Base-by-base conservation (phyloP, 768 basidiomycete genomes). In the Leccinum rimulosum region DNA sequence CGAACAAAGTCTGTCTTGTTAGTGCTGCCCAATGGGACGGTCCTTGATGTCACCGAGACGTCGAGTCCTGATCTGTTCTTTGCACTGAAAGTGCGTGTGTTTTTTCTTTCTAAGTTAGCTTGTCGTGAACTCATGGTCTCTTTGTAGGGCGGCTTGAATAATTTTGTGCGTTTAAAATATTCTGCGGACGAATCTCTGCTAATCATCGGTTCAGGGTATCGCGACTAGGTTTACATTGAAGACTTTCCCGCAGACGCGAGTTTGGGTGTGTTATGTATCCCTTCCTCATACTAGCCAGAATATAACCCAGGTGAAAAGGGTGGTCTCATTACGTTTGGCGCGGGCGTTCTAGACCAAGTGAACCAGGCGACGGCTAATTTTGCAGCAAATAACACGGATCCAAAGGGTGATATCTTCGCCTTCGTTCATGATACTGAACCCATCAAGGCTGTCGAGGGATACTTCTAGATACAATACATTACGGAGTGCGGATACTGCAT, bases 141-240 rank as follows among this genome's bases (percentile, higher is more conserved):
- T 36, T 22, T 1, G 3, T 55, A 86, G 83, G 87, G 86, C 31
- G 86, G 85, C 8, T 68, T 77, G 62, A 86, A 88, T 61, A 88
- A 88, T 61, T 87, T 85, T 58, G 79, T 79, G 45, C 8, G 70
- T 53, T 12, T n/a, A 19, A 25, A 38, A 6, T 10, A 2, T 22
- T 56, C 22, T 48, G 4, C 7, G 1, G 3, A 17, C 1, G 10
- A 49, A 33, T 35, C 6, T n/a, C 22, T 28, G 25, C 9, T 56
- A 3, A 58, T 30, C 30, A 6, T 12, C 1, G 3, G 6, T 43
- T 14, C 38, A 80, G 78, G 87, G 86, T 1, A 81, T 87, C 36
- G 82, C 87, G 3, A 87, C 85, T 1, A 76, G 70, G 45, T 82
- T 88, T 63, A 82, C 80, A 0, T 55, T 88, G 22, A 80, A 79